Evolutionary conservation across 208 protist species (phyloP), one percentile per base, ranked within the genome.

Genomic region (Trypanosoma theileri): DNA sequence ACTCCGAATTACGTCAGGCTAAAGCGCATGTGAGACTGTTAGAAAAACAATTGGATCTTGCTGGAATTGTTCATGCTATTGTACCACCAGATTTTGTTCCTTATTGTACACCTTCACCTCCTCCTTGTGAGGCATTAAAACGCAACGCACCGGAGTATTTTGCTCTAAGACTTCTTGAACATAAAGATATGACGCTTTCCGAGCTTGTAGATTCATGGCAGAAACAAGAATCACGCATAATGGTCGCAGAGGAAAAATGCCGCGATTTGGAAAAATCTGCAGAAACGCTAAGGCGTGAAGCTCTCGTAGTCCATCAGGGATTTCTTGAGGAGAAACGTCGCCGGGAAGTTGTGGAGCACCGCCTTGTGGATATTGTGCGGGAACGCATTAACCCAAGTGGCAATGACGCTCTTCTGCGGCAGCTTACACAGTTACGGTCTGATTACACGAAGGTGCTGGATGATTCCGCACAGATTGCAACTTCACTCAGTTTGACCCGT

Each of bases 151-250:
- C 90, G 22, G 78, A 91, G 21, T 93, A 91, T 72, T 93, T 79
- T 75, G 90, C 90, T 4, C 63, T 95, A 31, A 79, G 77, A 6
- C 57, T 88, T 60, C 66, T 95, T 16, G 75, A 86, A 60, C 86
- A 92, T 73, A 78, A 79, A 57, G 85, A 93, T 22, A 55, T 95
- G 28, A 89, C 90, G 1, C 66, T 95, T 24, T 91, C 85, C 8
- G 90, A 95, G 45, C 74, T 95, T 0, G 82, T 95, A 10, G 80
- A 93, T 52, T 69, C 75, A 6, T 95, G 90, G 87, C 59, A 77
- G 41, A 40, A 54, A 16, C 86, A 95, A 64, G 85, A 88, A 61
- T 50, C 44, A n/a, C 78, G 84, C 55, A 74, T 92, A 50, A 35
- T 52, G 3, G 60, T 51, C 4, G 67, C 74, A 9, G 80, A 95